Conservation (phyloP, 108 stramenopile genomes). For the Fragilaria radians region DNA sequence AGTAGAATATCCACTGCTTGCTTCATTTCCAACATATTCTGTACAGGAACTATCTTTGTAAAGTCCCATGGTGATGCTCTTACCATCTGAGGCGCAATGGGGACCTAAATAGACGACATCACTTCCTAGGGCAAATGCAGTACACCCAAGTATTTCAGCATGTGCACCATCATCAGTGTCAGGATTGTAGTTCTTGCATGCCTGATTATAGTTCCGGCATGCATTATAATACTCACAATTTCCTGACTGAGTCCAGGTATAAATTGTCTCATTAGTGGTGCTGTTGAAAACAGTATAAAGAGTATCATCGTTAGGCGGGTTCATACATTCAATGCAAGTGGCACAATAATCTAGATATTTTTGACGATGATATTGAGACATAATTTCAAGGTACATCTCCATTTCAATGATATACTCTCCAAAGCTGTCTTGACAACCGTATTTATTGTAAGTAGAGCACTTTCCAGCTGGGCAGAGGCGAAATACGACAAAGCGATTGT, state of each 20-base stretch:
- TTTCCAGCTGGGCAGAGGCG: conserved; percentile 65
- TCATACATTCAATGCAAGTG: conserved; percentile 41
- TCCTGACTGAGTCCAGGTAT: not conserved
- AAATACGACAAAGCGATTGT: conserved; percentile 70
- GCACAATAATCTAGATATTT: conserved; percentile 62
- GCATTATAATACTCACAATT: conserved; percentile 29
- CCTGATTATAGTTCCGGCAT: conserved; percentile 26
- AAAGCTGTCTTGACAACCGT: conserved; percentile 55
- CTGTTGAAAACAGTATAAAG: not conserved
- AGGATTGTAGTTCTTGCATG: conserved; percentile 41
- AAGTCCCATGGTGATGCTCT: conserved; percentile 65
- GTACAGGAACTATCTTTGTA: conserved; percentile 70
- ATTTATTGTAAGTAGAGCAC: conserved; percentile 52
- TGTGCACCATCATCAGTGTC: conserved; percentile 22
- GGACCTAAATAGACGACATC: conserved; percentile 50
- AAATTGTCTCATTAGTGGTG: not conserved
- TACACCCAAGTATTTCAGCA: conserved; percentile 27
- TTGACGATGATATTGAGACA: conserved; percentile 50
- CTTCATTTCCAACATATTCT: conserved; percentile 43
- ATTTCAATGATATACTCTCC: conserved; percentile 73
- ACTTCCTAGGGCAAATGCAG: conserved; percentile 28
- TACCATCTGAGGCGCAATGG: conserved; percentile 61
- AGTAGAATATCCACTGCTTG: conserved; percentile 11
- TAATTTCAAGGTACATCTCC: conserved; percentile 59
- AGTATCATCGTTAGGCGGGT: not conserved